Base-by-base conservation (phyloP, 495 filamentous ascomycete genomes). In the Cercophora scortea region DNA sequence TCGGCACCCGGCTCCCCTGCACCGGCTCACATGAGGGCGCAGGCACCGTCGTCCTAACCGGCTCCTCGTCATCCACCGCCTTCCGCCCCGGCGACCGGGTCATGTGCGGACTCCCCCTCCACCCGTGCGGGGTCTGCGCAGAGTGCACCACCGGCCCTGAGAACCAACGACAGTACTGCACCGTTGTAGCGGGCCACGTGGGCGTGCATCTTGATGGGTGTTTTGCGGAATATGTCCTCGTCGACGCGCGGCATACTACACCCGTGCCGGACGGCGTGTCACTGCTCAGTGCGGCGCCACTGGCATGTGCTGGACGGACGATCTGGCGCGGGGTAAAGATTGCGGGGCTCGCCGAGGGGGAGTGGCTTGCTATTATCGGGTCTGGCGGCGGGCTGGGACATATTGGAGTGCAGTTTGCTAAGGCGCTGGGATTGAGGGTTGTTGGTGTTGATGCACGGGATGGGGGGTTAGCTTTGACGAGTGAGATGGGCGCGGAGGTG, bases 321-420 rank as follows among this genome's bases (percentile, higher is more conserved):
- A 65, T 77, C 9, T 83, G 71, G 63, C 59, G 77, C 15, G 79
- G 67, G 3, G 60, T 82, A n/a, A 39, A 67, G 44, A 66, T 69
- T 56, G 60, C 77, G 4, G 72, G 54, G 6, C 56, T 82, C 52
- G 60, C 62, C 50, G 51, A 56, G 43, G 78, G 78, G 1, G 63
- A 80, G 60, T 75, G 71, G 64, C 34, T 83, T 12, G 72, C 65
- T 3, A 68, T 83, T 38, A 69, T 82, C 1, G 80, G 80, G 11
- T 68, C 71, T 4, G 81, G 79, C n/a, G 80, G 80, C 15, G 80
- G 80, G 11, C 62, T 84, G 13, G 80, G 81, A 1, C 79, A 83
- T 63, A 45, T 82, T 12, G 76, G 70, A 1, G 54, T 74, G 32
- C 80, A 82, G 54, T 80, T 80, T 62, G 77, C 77, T 8, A 80